These are phyloP conservation scores for Aspergillus homomorphus DNA, from an alignment of 495 filamentous ascomycete genomes.

Conservation along the genomic window DNA sequence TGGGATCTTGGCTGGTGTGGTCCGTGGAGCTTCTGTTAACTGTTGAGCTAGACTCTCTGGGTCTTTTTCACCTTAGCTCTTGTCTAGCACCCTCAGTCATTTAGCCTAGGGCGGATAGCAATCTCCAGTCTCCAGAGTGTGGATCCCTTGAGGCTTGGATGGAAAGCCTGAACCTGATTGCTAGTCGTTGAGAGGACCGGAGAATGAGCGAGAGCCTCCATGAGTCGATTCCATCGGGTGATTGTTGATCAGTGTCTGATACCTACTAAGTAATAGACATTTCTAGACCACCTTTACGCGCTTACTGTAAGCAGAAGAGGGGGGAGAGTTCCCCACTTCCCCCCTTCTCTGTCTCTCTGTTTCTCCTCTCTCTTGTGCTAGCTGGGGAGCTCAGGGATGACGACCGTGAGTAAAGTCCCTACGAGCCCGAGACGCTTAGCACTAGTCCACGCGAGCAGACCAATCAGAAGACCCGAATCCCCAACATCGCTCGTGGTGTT, in stretches of 20 bases:
- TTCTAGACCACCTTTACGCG: too few relatives aligned
- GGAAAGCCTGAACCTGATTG: conserved; percentile 1
- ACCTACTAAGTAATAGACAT: too few relatives aligned
- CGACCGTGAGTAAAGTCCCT: not conserved
- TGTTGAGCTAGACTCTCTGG: not conserved
- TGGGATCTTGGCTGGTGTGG: conserved; percentile 6
- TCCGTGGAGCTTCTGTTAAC: conserved; percentile 1
- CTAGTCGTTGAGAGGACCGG: not conserved
- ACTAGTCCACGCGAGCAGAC: not conserved
- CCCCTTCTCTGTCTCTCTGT: not conserved
- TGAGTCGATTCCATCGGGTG: not conserved
- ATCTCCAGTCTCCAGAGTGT: not conserved
- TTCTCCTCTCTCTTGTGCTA: not conserved
- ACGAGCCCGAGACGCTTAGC: not conserved
- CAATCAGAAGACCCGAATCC: not conserved
- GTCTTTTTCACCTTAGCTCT: not conserved
- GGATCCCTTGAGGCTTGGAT: conserved; percentile 4
- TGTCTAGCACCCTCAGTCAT: not conserved
- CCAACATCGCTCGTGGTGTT: not conserved
- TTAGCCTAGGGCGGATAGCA: not conserved
- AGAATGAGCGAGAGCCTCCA: not conserved
- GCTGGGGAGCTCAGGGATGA: not conserved
- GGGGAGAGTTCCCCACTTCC: not conserved
- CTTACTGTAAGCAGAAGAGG: not conserved
- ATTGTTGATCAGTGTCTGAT: not conserved